Base-by-base conservation (phyloP, 2,329 filamentous ascomycete species). In the Colletotrichum sidae region DNA sequence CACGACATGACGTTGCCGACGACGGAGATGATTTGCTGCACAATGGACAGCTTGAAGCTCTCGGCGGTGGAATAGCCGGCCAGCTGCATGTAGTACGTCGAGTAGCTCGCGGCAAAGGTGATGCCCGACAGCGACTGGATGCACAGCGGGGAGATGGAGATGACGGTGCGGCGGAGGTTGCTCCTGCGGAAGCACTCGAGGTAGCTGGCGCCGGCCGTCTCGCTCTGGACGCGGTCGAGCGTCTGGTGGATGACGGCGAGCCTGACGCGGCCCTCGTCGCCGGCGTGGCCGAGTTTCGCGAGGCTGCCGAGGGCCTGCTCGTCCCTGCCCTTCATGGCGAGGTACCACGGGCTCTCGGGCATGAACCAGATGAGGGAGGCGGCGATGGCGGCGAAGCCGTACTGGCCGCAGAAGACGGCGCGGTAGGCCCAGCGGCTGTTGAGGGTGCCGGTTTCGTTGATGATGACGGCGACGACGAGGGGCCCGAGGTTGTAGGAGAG, bases 301-400 rank as follows among this genome's bases (percentile, higher is more conserved):
- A 81, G 74, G 5, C 75, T 68, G n/a, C 72, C 72, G 10, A 77
- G 70, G 1, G 79, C 79, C 34, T 76, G 70, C 0, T 77, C 75
- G 47, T 77, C 69, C 33, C 72, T 68, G 8, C 72, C 76, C 41
- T 75, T 73, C 35, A 72, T 74, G 7, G 71, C 70, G 2, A 82
- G 72, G 75, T 77, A 83, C 65, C 79, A 75, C 12, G 81, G 80
- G 1, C 79, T 81, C 69, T 83, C 80, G 2, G 81, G 81, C 60
- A 83, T 75, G 61, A 77, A 77, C 11, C 75, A 69, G 10, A 79
- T 68, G 11, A 75, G 57, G 8, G 73, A 6, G 49, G 72, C 68
- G 7, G 74, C 73, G 55, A 76, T 64, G 12, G 65, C 69, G 4
- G 73, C 72, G 64, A 79, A 75, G 2, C 73, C 75, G 55, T 74